A percentile compares a stretch with the other conserved stretches of the same genome.
Evolutionary conservation across 148 eudicot genomes (phyloP).

Genomic region (Camellia granthamiana): DNA sequence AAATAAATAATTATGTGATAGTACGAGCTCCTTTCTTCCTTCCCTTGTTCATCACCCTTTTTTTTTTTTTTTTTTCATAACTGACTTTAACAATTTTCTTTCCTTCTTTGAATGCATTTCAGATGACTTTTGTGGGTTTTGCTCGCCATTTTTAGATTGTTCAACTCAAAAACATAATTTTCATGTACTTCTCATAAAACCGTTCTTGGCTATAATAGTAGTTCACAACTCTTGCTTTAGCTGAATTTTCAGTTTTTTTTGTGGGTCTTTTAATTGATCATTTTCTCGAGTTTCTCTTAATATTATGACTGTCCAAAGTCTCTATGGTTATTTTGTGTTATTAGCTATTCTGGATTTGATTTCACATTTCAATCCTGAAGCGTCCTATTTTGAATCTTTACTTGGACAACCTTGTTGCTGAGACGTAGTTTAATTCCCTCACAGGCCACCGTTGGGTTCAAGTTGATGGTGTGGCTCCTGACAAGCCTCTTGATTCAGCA

Average conservation of each 20-base stretch:
- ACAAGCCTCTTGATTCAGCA: constrained; percentile 92
- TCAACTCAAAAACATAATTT: too few relatives aligned
- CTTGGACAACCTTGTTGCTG: constrained; percentile 6
- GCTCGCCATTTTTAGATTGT: too few relatives aligned
- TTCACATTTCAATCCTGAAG: background rate
- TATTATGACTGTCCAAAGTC: background rate
- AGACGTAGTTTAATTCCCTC: constrained; percentile 13
- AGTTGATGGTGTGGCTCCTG: constrained; percentile 81
- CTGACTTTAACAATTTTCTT: too few relatives aligned
- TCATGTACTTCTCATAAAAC: too few relatives aligned
- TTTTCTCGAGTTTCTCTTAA: background rate
- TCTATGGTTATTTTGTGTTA: background rate
- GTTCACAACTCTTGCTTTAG: background rate
- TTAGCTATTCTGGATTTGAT: background rate
- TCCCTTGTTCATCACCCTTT: too few relatives aligned
- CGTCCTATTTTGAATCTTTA: background rate
- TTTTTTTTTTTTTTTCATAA: too few relatives aligned
- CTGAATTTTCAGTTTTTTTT: background rate
- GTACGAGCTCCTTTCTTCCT: too few relatives aligned
- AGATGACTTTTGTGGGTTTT: too few relatives aligned
- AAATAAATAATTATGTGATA: too few relatives aligned
- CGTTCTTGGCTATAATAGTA: background rate
- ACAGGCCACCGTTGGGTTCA: constrained; percentile 93
- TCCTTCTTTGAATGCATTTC: too few relatives aligned
- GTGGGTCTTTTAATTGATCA: background rate